phyloP scores from a whole-genome alignment of 805 yeast genomes.

The Yarrowia sp. region DNA sequence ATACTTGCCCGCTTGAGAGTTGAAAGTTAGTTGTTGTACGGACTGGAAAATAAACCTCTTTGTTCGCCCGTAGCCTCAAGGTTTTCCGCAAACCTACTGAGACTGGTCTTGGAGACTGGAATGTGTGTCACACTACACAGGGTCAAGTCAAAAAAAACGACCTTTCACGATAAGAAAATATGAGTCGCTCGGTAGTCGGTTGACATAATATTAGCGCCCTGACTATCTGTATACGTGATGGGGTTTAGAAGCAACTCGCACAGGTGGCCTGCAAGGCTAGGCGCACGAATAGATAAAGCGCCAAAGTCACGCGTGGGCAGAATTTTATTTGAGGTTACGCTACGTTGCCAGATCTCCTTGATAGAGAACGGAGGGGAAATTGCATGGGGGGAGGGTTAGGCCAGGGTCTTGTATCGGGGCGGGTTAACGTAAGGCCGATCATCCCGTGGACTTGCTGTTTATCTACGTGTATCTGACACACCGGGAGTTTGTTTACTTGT shows the following conservation, averaged over 20 bases:
- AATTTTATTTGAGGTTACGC: background rate
- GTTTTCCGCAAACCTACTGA: constrained; percentile 8
- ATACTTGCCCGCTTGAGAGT: constrained; percentile 4
- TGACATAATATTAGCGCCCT: background rate
- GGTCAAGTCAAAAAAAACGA: background rate
- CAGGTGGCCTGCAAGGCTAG: constrained; percentile 20
- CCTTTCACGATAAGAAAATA: background rate
- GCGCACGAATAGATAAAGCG: constrained; percentile 18
- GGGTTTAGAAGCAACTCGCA: background rate
- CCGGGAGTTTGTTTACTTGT: background rate
- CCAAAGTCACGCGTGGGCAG: constrained; percentile 23
- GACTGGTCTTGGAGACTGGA: constrained; percentile 9
- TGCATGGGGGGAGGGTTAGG: constrained; percentile 3
- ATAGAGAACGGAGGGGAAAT: background rate
- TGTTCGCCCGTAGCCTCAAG: constrained; percentile 9
- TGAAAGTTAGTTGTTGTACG: background rate
- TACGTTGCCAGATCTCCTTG: background rate
- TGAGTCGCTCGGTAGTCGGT: background rate
- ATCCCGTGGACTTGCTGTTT: background rate
- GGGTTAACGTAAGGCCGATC: background rate
- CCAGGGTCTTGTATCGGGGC: background rate
- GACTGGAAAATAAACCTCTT: background rate
- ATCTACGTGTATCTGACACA: background rate
- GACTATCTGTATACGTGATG: background rate
- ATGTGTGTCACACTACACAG: background rate